Evolutionary conservation across 2,329 filamentous ascomycete species (phyloP).

Genomic region (Aspergillus hiratsukae): DNA sequence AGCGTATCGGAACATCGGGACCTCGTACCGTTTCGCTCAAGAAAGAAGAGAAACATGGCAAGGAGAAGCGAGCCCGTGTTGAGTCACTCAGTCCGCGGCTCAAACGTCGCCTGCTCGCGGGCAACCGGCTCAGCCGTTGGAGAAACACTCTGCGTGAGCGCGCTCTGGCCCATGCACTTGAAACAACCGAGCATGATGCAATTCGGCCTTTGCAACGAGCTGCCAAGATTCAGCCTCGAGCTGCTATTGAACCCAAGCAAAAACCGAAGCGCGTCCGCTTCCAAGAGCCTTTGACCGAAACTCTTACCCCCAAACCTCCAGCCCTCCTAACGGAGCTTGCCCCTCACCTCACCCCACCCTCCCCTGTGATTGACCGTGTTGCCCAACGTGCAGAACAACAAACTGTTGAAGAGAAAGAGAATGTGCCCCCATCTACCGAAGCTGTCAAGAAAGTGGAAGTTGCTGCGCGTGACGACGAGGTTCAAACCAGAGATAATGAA

Average conservation of each 20-base stretch:
- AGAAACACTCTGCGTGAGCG: not conserved
- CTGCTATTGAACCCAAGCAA: not conserved
- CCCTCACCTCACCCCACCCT: conserved; percentile 7
- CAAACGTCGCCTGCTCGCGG: conserved; percentile 1
- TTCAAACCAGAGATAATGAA: conserved; percentile 13
- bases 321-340: not conserved
- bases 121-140: not conserved
- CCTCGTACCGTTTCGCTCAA: not conserved
- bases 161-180: not conserved
- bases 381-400: not conserved
- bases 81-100: conserved; percentile 1
- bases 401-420: conserved; percentile 14
- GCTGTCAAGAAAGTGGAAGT: not conserved
- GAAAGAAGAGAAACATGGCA: not conserved
- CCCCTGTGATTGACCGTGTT: not conserved
- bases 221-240: not conserved
- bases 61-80: not conserved
- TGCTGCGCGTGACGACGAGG: conserved; percentile 2
- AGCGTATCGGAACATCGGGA: not conserved
- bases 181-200: not conserved
- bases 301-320: not conserved
- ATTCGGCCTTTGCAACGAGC: not conserved
- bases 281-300: conserved; percentile 7
- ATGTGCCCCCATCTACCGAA: conserved; percentile 5
- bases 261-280: conserved; percentile 11